phyloP scores from a whole-genome alignment of 2,329 filamentous ascomycete genomes.

The Pseudogymnoascus sp. region DNA sequence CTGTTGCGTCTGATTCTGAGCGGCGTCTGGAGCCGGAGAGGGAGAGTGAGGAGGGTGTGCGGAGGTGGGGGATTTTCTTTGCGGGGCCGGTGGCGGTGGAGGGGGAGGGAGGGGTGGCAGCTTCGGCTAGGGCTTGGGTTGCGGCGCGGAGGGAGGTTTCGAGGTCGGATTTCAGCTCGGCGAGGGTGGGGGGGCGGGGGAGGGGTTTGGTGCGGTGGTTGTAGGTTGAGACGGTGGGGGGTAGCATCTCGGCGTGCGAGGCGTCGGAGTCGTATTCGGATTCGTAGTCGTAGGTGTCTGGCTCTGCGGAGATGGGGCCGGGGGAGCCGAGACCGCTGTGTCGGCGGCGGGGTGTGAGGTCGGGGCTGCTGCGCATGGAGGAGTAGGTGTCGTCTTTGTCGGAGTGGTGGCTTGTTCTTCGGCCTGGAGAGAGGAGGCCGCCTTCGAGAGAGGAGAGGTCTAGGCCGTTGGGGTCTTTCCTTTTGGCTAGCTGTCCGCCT shows the following conservation, averaged over 20 bases:
- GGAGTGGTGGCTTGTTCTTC: slow-evolving; percentile 32
- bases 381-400: slow-evolving; percentile 53
- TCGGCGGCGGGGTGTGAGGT: slow-evolving; percentile 33
- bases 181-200: slow-evolving; percentile 74
- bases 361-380: slow-evolving; percentile 52
- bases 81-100: slow-evolving; percentile 13
- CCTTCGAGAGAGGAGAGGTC: slow-evolving; percentile 49
- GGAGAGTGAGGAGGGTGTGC: slow-evolving; percentile 11
- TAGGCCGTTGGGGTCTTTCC: slow-evolving; percentile 49
- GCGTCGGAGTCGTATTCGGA: slow-evolving; percentile 51
- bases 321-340: slow-evolving; percentile 42
- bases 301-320: slow-evolving; percentile 27
- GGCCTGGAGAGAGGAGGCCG: slow-evolving; percentile 32
- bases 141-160: slow-evolving; percentile 62
- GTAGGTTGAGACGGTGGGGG: slow-evolving; percentile 96
- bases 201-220: slow-evolving; percentile 75
- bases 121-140: slow-evolving; percentile 56
- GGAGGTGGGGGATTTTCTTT: slow-evolving; percentile 32
- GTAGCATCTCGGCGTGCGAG: slow-evolving; percentile 70
- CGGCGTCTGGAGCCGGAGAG: not conserved
- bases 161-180: slow-evolving; percentile 65
- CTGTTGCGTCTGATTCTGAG: slow-evolving; percentile 11
- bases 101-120: slow-evolving; percentile 27
- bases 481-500: slow-evolving; percentile 73
- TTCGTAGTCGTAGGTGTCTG: slow-evolving; percentile 43